These are phyloP conservation scores for Talaromyces adpressus DNA, from an alignment of 495 filamentous ascomycete genomes.

Conservation along the genomic window DNA sequence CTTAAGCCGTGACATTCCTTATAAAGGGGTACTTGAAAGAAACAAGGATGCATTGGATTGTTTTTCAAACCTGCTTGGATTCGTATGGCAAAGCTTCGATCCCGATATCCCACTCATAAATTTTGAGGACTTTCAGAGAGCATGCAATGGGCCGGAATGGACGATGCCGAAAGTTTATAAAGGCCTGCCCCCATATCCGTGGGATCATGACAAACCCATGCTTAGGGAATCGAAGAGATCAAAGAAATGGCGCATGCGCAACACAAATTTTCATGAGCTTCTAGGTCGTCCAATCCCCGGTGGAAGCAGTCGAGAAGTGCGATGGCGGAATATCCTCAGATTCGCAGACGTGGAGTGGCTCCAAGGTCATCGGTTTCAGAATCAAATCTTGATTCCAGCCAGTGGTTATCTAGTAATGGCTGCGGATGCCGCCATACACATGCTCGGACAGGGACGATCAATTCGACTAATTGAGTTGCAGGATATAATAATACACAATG, in stretches of 20 bases:
- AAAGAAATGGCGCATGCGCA: constrained; percentile 13
- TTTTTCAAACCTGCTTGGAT: constrained; percentile 20
- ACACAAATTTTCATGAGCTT: constrained; percentile 15
- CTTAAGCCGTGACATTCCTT: background rate
- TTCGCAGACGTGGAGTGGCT: constrained; percentile 28
- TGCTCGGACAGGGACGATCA: constrained; percentile 1
- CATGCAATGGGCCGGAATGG: background rate
- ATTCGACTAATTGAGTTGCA: constrained; percentile 25
- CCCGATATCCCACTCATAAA: background rate
- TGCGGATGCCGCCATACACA: constrained; percentile 37
- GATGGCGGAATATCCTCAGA: constrained; percentile 24
- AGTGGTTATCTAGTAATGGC: constrained; percentile 52
- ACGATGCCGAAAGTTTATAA: background rate
- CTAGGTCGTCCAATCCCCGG: constrained; percentile 16
- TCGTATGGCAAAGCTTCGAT: background rate
- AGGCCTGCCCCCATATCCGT: constrained; percentile 33
- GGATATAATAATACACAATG: constrained; percentile 34
- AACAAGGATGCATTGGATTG: constrained; percentile 13
- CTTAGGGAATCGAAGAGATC: constrained; percentile 40
- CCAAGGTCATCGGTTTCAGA: constrained; percentile 25
- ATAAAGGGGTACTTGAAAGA: background rate
- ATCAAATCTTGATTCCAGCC: constrained; percentile 46
- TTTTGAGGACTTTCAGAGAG: background rate
- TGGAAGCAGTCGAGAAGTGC: constrained; percentile 8
- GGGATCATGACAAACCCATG: constrained; percentile 32